Percentiles rank a stretch among this genome's conserved stretches.
Conservation (phyloP, 495 filamentous ascomycete genomes). For the Hyaloscypha variabilis region DNA sequence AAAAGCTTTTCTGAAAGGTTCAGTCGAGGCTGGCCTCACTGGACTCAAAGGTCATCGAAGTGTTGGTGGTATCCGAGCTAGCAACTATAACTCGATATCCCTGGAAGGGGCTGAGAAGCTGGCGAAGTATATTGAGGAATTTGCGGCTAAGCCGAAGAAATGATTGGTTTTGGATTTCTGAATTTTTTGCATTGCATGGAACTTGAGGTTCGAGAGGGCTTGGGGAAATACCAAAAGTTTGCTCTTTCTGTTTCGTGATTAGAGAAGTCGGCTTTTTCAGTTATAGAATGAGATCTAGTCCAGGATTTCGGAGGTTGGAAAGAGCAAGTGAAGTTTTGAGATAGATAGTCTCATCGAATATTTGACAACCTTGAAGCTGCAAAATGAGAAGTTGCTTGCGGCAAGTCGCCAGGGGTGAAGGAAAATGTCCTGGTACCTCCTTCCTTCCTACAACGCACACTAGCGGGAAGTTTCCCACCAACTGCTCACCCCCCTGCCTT, state of each 20-base stretch:
- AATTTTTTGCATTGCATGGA: background rate
- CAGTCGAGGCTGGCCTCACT: slow-evolving; percentile 60
- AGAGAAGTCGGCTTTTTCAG: background rate
- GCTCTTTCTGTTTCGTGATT: background rate
- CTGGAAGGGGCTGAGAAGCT: slow-evolving; percentile 61
- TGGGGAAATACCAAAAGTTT: background rate
- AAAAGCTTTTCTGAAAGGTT: slow-evolving; percentile 76
- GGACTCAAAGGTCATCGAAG: slow-evolving; percentile 84
- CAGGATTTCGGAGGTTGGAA: slow-evolving; percentile 45
- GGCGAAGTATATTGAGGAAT: slow-evolving; percentile 57
- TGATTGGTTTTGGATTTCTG: background rate
- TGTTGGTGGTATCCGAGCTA: slow-evolving; percentile 64
- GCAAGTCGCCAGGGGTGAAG: no score
- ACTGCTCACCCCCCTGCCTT: background rate
- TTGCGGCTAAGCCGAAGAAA: slow-evolving; percentile 42
- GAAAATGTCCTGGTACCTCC: slow-evolving; percentile 41
- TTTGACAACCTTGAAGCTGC: no score
- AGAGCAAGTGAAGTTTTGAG: slow-evolving; percentile 69
- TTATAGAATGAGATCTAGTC: background rate
- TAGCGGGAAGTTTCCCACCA: background rate
- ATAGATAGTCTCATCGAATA: no score
- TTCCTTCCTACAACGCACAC: background rate
- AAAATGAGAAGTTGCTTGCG: no score
- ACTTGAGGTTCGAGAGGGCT: background rate
- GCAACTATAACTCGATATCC: slow-evolving; percentile 68